Evolutionary conservation across 805 yeast species (phyloP), one percentile per base, ranked within the genome.

Genomic region (Wickerhamiella sergipiensis): DNA sequence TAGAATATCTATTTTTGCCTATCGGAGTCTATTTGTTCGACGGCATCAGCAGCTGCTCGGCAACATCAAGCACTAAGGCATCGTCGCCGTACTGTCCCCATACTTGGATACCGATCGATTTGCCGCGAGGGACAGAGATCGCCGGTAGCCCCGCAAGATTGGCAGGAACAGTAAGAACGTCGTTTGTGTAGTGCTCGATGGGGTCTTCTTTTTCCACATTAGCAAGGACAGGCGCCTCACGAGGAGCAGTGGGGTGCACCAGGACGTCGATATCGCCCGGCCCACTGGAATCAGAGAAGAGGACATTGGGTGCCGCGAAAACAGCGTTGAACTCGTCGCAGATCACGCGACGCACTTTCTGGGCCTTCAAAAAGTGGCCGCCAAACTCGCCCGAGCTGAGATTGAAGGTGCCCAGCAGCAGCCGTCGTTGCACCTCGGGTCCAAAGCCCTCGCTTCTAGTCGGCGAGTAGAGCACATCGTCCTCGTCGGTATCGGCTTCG

Each of bases 111-210:
- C 95, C 95, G 1, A 67, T 65, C 1, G 67, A 64, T 1, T 60
- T 60, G 1, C 59, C 61, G 58, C 74, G 72, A 0, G 99, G 99
- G 2, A 89, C 68, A 1, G 83, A 76, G 10, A 90, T 73, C 0
- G 95, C 78, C 0, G 99, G 99, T 1, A 90, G 64, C 0, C 97
- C 97, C 0, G 95, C 94, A 52, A 94, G 67, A 1, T 95, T 88
- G 42, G 92, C 84, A 0, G 98, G 97, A 4, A 88, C 83, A 0
- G 96, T 86, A 51, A 88, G 73, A 0, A 84, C 78, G 65, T 92
- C 99, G 64, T 87, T 85, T 49, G 82, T 71, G 59, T 84, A 88
- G 17, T 82, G 75, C 45, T 78, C 78, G 3, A 83, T 71, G 2
- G 83, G 75, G 6, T 64, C 58, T 21, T 72, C 69, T 6, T 62